Evolutionary conservation across 2,329 filamentous ascomycete species (phyloP).

Genomic region (Myriangium duriaei): DNA sequence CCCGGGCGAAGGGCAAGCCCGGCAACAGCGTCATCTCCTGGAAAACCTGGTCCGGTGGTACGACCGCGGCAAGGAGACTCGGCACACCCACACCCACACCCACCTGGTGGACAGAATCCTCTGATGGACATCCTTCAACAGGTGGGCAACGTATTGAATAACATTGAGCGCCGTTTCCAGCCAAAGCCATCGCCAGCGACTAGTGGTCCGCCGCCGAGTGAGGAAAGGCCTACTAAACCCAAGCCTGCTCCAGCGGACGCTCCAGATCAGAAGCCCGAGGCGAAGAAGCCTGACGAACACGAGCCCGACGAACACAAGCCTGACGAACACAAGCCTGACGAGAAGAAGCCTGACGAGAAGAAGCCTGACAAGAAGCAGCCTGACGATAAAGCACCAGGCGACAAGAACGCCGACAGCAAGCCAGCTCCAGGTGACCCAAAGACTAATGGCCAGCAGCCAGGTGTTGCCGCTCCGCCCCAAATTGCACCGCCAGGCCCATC

Average conservation of each 20-base stretch:
- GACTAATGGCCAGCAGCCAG: too few relatives aligned
- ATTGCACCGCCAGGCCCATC: too few relatives aligned
- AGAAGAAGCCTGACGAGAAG: background rate
- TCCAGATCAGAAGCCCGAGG: background rate
- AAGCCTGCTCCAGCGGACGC: background rate
- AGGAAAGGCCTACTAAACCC: background rate
- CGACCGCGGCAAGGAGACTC: background rate
- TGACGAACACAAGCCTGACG: background rate
- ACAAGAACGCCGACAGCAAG: too few relatives aligned
- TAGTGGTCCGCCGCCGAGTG: background rate
- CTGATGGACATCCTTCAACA: conserved; percentile 1
- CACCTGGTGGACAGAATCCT: background rate
- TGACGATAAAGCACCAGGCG: too few relatives aligned
- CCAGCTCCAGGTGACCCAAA: too few relatives aligned
- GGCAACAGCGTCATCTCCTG: too few relatives aligned
- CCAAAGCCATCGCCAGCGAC: background rate
- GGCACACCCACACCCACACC: background rate
- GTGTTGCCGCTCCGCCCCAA: too few relatives aligned
- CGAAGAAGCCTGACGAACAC: background rate
- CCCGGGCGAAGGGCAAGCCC: too few relatives aligned
- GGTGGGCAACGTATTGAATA: conserved; percentile 2
- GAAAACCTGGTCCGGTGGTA: too few relatives aligned
- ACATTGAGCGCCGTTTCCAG: conserved; percentile 1
- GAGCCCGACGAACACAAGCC: background rate
- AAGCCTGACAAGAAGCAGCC: background rate